These are phyloP conservation scores for Thymus quinquecostatus DNA, from an alignment of 257 asterid species.

Conservation along the genomic window DNA sequence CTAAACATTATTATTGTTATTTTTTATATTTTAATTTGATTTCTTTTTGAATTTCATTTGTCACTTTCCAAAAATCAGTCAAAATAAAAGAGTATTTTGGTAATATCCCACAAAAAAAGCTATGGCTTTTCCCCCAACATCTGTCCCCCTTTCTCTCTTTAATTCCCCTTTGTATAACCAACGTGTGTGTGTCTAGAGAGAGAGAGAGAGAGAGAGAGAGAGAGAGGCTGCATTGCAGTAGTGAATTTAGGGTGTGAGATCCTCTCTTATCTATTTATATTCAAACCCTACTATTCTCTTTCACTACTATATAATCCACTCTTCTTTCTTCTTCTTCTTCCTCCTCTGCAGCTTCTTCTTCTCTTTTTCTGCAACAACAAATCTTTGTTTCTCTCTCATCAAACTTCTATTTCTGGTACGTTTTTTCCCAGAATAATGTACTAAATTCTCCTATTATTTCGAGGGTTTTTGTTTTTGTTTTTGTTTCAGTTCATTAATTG, in stretches of 20 bases:
- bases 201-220: constrained; percentile 12
- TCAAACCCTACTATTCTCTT: constrained; percentile 42
- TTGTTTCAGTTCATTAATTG: neutral
- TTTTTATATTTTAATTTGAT: neutral
- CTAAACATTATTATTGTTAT: neutral
- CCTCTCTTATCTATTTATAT: constrained; percentile 34
- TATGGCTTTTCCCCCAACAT: constrained; percentile 53
- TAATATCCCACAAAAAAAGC: constrained; percentile 66
- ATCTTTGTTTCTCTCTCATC: constrained; percentile 32
- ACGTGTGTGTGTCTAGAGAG: constrained; percentile 30
- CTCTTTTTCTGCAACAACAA: constrained; percentile 12
- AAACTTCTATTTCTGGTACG: constrained; percentile 36
- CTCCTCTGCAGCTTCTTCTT: neutral
- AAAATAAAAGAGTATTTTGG: constrained; percentile 67
- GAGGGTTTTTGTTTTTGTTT: neutral
- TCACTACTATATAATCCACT: neutral
- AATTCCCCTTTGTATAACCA: constrained; percentile 36
- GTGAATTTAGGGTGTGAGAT: neutral
- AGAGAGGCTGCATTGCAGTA: constrained; percentile 25
- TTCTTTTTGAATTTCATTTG: constrained; percentile 29
- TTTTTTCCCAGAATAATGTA: neutral
- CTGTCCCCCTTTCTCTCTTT: constrained; percentile 40
- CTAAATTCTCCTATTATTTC: neutral
- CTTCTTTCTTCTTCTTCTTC: too few species aligned
- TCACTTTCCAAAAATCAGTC: constrained; percentile 64